Evolutionary conservation across 2,329 filamentous ascomycete genomes (phyloP).

Genomic region (Diaporthe humulicola): DNA sequence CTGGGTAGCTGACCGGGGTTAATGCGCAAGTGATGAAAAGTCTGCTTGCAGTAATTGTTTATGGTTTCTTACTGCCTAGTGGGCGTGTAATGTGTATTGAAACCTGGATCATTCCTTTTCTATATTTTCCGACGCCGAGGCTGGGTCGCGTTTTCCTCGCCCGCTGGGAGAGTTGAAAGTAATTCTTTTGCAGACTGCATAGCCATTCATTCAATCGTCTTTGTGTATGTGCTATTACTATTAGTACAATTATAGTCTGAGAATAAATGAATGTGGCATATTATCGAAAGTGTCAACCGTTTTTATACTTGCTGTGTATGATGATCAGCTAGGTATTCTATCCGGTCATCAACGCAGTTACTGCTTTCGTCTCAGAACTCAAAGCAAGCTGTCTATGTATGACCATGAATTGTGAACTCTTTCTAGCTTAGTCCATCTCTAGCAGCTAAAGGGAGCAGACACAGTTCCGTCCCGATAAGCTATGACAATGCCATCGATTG

Average conservation of each 20-base stretch:
- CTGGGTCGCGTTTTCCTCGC: background rate
- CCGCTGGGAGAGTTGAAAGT: background rate
- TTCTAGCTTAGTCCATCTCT: background rate
- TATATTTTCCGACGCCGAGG: background rate
- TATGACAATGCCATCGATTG: constrained; percentile 50
- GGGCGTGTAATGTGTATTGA: background rate
- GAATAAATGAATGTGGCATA: background rate
- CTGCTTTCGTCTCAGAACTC: background rate
- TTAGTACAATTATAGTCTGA: background rate
- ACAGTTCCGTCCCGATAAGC: constrained; percentile 38
- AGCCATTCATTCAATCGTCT: background rate
- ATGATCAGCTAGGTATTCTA: background rate
- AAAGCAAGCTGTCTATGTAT: too few relatives aligned
- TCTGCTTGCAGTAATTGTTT: background rate
- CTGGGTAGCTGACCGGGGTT: background rate
- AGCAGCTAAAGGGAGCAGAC: constrained; percentile 36
- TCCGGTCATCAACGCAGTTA: background rate
- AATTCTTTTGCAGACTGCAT: background rate
- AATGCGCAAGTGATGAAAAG: background rate
- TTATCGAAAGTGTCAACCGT: background rate
- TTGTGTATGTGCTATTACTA: background rate
- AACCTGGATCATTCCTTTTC: background rate
- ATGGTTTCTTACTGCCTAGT: background rate
- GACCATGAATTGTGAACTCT: background rate
- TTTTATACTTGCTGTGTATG: background rate